phyloP scores from a whole-genome alignment of 768 basidiomycete species.

The Hericium alpestre region DNA sequence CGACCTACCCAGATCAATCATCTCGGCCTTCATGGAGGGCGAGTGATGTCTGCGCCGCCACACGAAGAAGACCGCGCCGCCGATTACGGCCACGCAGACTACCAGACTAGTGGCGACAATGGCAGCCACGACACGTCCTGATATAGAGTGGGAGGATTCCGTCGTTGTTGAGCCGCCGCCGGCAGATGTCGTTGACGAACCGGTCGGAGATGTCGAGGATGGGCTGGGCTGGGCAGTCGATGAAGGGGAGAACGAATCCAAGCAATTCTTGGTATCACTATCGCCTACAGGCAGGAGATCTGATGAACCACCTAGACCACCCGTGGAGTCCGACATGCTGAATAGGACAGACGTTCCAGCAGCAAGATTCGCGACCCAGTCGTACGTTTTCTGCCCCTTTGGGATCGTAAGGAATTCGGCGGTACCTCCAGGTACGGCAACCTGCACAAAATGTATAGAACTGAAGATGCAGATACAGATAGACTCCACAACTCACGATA shows the following conservation, averaged over 20 bases:
- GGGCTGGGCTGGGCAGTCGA: conserved; percentile 24
- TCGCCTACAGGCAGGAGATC: conserved; percentile 36
- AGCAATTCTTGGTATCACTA: conserved; percentile 40
- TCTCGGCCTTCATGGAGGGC: background rate
- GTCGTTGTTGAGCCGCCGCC: background rate
- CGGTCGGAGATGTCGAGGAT: conserved; percentile 5
- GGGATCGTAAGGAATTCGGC: conserved; percentile 35
- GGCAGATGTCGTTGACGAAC: conserved; percentile 16
- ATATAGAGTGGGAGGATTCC: background rate
- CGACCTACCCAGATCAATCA: background rate
- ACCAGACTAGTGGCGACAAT: background rate
- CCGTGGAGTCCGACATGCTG: conserved; percentile 38
- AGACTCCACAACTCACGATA: background rate
- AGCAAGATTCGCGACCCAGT: conserved; percentile 44
- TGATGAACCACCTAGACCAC: conserved; percentile 50
- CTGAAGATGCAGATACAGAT: background rate
- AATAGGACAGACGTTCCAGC: conserved; percentile 52
- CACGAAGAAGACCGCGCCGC: background rate
- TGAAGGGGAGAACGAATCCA: conserved; percentile 42
- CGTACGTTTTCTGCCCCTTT: conserved; percentile 24
- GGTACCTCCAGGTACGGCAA: conserved; percentile 48
- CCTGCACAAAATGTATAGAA: background rate
- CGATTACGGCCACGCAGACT: background rate
- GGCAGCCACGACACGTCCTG: background rate
- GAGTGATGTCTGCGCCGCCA: background rate